Evolutionary conservation across 495 filamentous ascomycete genomes (phyloP).

Genomic region (Aspergillus kassunensis): DNA sequence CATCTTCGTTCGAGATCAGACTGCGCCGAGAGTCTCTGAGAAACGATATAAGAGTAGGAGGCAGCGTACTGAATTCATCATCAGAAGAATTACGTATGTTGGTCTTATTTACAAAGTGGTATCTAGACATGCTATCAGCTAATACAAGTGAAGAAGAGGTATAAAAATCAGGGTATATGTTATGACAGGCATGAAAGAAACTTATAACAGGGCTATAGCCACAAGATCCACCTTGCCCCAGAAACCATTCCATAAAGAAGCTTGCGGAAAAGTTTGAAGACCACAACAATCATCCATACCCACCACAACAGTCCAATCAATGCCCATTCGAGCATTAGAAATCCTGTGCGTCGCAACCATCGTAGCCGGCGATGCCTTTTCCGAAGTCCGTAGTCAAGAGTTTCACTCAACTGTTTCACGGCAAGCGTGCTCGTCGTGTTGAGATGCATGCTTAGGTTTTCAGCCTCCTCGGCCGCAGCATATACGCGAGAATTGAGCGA

Average conservation of each 20-base stretch:
- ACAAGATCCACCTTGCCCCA: conserved; percentile 71
- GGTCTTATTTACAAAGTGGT: not conserved
- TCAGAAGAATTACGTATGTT: not conserved
- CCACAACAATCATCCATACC: conserved; percentile 76
- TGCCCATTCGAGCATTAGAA: conserved; percentile 72
- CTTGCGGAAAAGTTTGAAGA: conserved; percentile 57
- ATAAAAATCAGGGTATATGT: not conserved
- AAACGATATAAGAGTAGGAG: no score
- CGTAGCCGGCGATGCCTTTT: conserved; percentile 65
- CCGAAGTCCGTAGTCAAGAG: conserved; percentile 67
- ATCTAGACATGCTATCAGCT: not conserved
- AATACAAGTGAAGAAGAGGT: not conserved
- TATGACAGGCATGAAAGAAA: not conserved
- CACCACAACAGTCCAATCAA: conserved; percentile 79
- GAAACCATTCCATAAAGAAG: conserved; percentile 54
- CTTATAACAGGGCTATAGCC: conserved; percentile 44
- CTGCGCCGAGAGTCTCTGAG: no score
- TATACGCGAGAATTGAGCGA: conserved; percentile 62
- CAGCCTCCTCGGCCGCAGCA: conserved; percentile 67
- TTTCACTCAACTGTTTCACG: conserved; percentile 73
- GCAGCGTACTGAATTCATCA: no score
- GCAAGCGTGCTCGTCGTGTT: conserved; percentile 68
- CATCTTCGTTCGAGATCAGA: no score
- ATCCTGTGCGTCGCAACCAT: conserved; percentile 66
- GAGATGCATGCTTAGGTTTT: conserved; percentile 67